phyloP scores from a whole-genome alignment of 768 basidiomycete species.

The Daedalea quercina region DNA sequence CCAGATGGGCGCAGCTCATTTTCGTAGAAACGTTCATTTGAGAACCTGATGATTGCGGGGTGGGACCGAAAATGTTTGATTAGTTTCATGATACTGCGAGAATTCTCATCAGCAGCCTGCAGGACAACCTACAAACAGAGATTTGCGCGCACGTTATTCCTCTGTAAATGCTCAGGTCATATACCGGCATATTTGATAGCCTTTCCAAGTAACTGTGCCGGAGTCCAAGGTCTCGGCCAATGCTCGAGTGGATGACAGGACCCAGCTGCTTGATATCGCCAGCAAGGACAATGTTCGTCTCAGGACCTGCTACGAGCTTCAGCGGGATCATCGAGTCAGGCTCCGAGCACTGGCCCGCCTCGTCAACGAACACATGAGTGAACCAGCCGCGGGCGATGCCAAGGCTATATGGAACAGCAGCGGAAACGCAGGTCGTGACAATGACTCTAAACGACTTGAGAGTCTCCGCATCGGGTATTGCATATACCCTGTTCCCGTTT shows the following conservation, averaged over 20 bases:
- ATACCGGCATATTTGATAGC: slow-evolving; percentile 26
- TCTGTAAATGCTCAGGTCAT: slow-evolving; percentile 15
- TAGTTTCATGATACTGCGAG: slow-evolving; percentile 20
- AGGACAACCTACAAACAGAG: too few relatives aligned
- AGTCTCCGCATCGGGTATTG: slow-evolving; percentile 32
- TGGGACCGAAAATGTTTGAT: slow-evolving; percentile 56
- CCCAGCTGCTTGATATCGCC: slow-evolving; percentile 32
- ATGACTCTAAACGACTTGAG: slow-evolving; percentile 42
- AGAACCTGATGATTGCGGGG: slow-evolving; percentile 44
- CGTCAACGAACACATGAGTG: slow-evolving; percentile 58
- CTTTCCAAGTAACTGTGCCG: slow-evolving; percentile 15
- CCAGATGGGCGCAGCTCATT: slow-evolving; percentile 26
- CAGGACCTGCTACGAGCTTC: slow-evolving; percentile 20
- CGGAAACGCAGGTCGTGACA: slow-evolving; percentile 53
- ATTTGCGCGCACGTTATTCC: slow-evolving; percentile 24
- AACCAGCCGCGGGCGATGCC: slow-evolving; percentile 51
- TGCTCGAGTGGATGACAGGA: slow-evolving; percentile 27
- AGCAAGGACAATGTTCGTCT: slow-evolving; percentile 31
- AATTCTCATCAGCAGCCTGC: neutral
- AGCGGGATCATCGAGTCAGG: slow-evolving; percentile 46
- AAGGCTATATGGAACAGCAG: slow-evolving; percentile 37
- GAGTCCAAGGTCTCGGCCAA: slow-evolving; percentile 22
- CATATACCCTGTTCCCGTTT: slow-evolving; percentile 12
- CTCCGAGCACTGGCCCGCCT: slow-evolving; percentile 58
- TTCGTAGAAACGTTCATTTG: slow-evolving; percentile 41